These are phyloP conservation scores for Peltaster fructicola DNA, from an alignment of 2,329 filamentous ascomycete genomes.

Conservation along the genomic window DNA sequence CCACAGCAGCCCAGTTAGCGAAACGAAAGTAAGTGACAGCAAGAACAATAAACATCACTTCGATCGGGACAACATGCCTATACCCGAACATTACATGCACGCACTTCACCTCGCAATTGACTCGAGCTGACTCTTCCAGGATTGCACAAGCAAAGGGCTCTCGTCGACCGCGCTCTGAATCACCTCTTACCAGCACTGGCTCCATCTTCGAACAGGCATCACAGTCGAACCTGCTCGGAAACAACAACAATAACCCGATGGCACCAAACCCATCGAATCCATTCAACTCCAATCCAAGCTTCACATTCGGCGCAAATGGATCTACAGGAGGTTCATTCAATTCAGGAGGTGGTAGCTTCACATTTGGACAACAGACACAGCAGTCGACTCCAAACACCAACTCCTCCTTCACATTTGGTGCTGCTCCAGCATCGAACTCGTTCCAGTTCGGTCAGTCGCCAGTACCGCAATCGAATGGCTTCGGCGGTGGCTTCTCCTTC, in stretches of 20 bases:
- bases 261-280: slow-evolving; percentile 1
- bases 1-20: slow-evolving; percentile 20
- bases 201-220: not conserved
- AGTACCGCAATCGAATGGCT: slow-evolving; percentile 3
- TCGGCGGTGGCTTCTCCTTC: slow-evolving; percentile 2
- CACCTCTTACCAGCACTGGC: not conserved
- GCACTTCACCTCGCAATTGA: too few relatives aligned
- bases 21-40: slow-evolving; percentile 20
- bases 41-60: too few relatives aligned
- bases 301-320: slow-evolving; percentile 3
- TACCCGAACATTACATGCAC: too few relatives aligned
- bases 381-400: slow-evolving; percentile 2
- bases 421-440: slow-evolving; percentile 3
- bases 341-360: not conserved
- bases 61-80: too few relatives aligned
- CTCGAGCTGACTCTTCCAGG: too few relatives aligned
- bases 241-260: slow-evolving; percentile 2
- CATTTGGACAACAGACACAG: slow-evolving; percentile 4
- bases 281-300: slow-evolving; percentile 1
- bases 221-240: slow-evolving; percentile 1
- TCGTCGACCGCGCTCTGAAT: too few relatives aligned
- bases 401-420: slow-evolving; percentile 1
- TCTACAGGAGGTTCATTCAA: slow-evolving; percentile 1
- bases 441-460: slow-evolving; percentile 8
- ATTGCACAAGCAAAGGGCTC: too few relatives aligned